Percentiles rank a stretch among this genome's conserved stretches.
phyloP scores from a whole-genome alignment of 352 stramenopile genomes.

The Nannochloropsis limnetica region DNA sequence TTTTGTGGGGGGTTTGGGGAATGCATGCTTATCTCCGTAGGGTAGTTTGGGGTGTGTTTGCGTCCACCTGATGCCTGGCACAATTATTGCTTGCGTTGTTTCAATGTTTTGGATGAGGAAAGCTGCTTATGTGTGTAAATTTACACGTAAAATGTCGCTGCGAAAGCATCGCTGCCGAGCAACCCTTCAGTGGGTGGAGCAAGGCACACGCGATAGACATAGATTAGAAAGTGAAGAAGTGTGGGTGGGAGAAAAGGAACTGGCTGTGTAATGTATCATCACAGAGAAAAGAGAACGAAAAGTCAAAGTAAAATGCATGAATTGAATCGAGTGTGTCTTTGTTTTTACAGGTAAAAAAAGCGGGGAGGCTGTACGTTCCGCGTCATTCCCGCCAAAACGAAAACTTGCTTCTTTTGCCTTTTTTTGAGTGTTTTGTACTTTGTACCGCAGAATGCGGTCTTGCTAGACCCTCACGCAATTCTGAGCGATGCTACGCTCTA shows the following conservation, averaged over 20 bases:
- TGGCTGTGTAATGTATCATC: not conserved
- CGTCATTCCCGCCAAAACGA: not conserved
- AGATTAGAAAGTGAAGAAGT: not conserved
- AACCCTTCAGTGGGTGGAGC: not conserved
- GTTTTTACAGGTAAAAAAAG: not conserved
- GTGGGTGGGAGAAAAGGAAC: not conserved
- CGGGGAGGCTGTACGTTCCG: not conserved
- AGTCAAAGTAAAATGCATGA: not conserved
- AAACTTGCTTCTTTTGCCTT: not conserved
- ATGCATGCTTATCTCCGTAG: no score
- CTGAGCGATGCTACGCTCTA: not conserved
- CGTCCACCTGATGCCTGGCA: not conserved
- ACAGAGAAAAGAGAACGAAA: not conserved
- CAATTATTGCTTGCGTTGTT: not conserved
- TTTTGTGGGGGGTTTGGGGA: not conserved
- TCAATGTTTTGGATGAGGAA: no score
- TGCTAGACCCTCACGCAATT: not conserved
- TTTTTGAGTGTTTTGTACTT: no score
- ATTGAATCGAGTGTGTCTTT: not conserved
- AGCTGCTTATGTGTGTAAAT: no score
- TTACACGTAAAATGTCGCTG: not conserved
- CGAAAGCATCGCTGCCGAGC: not conserved
- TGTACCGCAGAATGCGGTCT: not conserved
- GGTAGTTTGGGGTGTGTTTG: no score
- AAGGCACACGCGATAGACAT: not conserved